phyloP scores from a whole-genome alignment of 768 basidiomycete genomes.

The Sarcomyxa edulis region DNA sequence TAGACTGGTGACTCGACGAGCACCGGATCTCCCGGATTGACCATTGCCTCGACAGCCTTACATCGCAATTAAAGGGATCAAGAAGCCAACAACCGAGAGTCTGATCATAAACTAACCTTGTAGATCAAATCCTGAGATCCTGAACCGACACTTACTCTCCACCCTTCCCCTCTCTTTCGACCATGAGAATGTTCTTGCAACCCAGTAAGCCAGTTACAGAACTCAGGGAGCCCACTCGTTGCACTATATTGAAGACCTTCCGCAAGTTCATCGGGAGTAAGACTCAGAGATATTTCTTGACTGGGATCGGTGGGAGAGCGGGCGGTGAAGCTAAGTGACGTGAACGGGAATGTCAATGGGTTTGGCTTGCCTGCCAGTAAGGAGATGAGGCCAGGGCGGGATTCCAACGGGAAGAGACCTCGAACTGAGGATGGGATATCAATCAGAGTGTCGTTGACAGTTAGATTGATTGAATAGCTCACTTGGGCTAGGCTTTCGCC shows the following conservation, averaged over 20 bases:
- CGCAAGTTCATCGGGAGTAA: slow-evolving; percentile 57
- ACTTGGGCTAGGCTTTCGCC: slow-evolving; percentile 62
- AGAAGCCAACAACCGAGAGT: slow-evolving; percentile 1
- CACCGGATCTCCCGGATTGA: slow-evolving; percentile 76
- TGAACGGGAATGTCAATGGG: slow-evolving; percentile 86
- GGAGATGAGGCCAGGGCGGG: slow-evolving; percentile 70
- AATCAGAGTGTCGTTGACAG: neutral
- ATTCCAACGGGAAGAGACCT: slow-evolving; percentile 74
- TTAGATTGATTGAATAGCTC: slow-evolving; percentile 16
- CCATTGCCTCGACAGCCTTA: slow-evolving; percentile 65
- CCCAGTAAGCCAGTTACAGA: slow-evolving; percentile 64
- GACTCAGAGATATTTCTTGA: slow-evolving; percentile 42
- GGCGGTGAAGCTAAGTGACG: slow-evolving; percentile 64
- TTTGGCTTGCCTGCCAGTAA: slow-evolving; percentile 92
- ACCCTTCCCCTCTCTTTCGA: slow-evolving; percentile 55
- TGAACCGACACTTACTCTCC: slow-evolving; percentile 72
- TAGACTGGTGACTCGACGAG: slow-evolving; percentile 83
- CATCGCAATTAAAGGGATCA: neutral
- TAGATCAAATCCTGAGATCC: slow-evolving; percentile 89
- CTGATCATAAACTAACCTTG: slow-evolving; percentile 50
- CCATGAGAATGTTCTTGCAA: slow-evolving; percentile 72
- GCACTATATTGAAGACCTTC: slow-evolving; percentile 73
- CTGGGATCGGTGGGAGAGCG: slow-evolving; percentile 40
- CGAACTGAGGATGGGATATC: slow-evolving; percentile 43
- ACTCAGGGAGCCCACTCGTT: slow-evolving; percentile 60